Base-by-base conservation (phyloP, 371 early-diverging fungal genomes). In the Pancytospora epiphaga region DNA sequence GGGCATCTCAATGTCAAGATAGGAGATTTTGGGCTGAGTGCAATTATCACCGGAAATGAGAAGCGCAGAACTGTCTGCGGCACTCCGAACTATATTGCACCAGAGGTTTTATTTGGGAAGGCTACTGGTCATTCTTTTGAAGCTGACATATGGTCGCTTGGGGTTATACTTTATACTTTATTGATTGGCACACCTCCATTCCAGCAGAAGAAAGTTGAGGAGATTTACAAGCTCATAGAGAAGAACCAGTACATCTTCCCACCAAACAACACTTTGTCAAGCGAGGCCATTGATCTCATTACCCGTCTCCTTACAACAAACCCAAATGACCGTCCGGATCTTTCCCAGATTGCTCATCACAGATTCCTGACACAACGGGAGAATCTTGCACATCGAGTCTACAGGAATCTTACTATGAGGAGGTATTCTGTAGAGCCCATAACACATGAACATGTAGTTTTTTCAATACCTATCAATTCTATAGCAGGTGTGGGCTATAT, bases 11-110 rank as follows among this genome's bases (percentile, higher is more conserved):
- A 88, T 62, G 83, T 92, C 63, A 93, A 93, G 79, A 85, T 97
- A 37, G 94, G 93, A 0, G 98, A 97, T 81, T 95, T 97, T 85
- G 95, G 98, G 0, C 77, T 95, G 29, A 89, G 92, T 12, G 91
- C 95, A 1, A 39, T 68, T 43, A 76, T 80, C 37, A 67, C 57
- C 43, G 50, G 69, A 32, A 65, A 69, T 33, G 69, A 73, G 37
- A 78, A 75, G 60, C 78, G 74, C 65, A 88, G 88, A 73, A 93
- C 92, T 0, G 87, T 92, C 50, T 97, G 90, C 75, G 98, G 98
- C 12, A 97, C 98, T 1, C 95, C 95, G 2, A 95, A 95, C 74
- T 97, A 94, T 75, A 90, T 97, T 69, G 95, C 97, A 0, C 97
- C 97, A 0, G 97, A 97, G 78, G 87, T 97, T 33, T 81, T 95